Evolutionary conservation across 257 asterid species (phyloP), one percentile per base, ranked within the genome.

Genomic region (Petrea volubilis): DNA sequence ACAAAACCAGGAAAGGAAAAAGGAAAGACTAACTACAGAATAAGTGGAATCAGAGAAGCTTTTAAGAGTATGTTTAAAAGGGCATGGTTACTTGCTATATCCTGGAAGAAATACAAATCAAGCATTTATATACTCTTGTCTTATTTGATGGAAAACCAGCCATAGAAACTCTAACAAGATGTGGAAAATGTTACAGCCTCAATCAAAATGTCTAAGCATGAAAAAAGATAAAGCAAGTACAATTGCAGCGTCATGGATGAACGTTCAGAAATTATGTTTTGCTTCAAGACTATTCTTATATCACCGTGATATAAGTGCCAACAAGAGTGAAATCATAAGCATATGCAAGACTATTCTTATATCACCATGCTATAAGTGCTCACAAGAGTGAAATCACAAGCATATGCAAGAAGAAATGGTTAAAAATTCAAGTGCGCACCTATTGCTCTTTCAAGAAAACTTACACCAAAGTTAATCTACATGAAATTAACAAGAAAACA

Each of bases 371-470:
- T 23, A 40, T 14, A 51, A 52, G 60, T 52, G 60, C 24, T 58
- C 29, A 51, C 10, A 29, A 47, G 2, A 71, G 50, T 46, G 25
- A 27, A 31, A 34, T 6, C 63, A 29, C 2, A 66, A 43, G 66
- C 66, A 71, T 33, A 17, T 10, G 33, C 46, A 15, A 27, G 29
- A 60, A n/a, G n/a, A n/a, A n/a, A n/a, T n/a, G n/a, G n/a, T n/a
- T n/a, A n/a, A n/a, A n/a, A n/a, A n/a, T n/a, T n/a, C n/a, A n/a
- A n/a, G n/a, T n/a, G n/a, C n/a, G n/a, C n/a, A n/a, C n/a, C n/a
- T n/a, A 65, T 27, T 70, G 60, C 56, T 73, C 64, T 71, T 72
- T 58, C 68, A 28, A 76, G 80, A 68, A 69, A 67, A 60, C 73
- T 65, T 74, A 76, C 78, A 79, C 50, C 73, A 69, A 79, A 60